Base-by-base conservation (phyloP, 192 early-diverging fungal genomes). In the Umbelopsis sp. region DNA sequence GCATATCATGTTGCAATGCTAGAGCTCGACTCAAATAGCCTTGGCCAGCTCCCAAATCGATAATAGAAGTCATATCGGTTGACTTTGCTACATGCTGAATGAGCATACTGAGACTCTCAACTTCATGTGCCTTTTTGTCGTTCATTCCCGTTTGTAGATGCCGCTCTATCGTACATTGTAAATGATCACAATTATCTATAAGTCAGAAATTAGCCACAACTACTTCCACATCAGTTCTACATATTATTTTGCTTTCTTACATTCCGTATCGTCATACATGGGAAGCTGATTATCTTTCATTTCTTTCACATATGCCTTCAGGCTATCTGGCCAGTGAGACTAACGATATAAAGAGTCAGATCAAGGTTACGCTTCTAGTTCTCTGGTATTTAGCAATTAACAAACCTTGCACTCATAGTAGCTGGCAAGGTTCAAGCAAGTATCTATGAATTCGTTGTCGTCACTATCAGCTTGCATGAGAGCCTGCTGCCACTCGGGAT, bases 41-140 rank as follows among this genome's bases (percentile, higher is more conserved):
- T 69, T 94, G 92, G 2, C 92, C 92, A 46, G 91, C 90, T 18
- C 92, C 92, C 12, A 94, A 69, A 74, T 94, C 91, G 41, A 94
- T 76, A 7, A 92, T 81, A 3, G 82, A 77, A 16, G 71, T 73
- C 33, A 89, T 78, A 2, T 67, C n/a, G 21, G 78, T 68, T 6
- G 77, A 70, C 30, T 71, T 66, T 11, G 90, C 85, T 15, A 91
- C 52, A 18, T 80, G 71, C 20, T 84, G 72, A 64, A 92, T 91
- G 20, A 92, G 51, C 3, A 80, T 66, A 10, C 86, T 84, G 67
- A 92, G 72, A 20, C 80, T 73, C 65, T 84, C 85, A 20, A 91
- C 89, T 71, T 93, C 92, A 53, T 90, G 88, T 30, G 84, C 53
- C 73, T 93, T 93, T 71, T 93, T 93, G 15, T 84, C 82, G 4